Base-by-base conservation (phyloP, 2,329 filamentous ascomycete species). In the Lachnellula willkommii region DNA sequence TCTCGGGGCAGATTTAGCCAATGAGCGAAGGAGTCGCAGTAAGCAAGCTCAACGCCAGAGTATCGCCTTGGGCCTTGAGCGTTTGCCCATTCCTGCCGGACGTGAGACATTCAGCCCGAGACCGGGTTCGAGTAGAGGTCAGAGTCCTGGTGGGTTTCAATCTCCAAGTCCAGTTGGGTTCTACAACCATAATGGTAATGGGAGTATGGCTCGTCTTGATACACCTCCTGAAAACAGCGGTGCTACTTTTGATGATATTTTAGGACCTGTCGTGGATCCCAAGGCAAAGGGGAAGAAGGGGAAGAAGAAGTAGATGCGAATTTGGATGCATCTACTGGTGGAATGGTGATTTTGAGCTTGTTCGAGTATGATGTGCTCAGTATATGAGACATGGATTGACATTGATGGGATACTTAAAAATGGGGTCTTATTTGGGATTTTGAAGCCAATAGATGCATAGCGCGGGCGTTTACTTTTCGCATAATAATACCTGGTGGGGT, bases 21-120 rank as follows among this genome's bases (percentile, higher is more conserved):
- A 42, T 24, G 53, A 57, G 5, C 32, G 47, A 4, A 24, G 53
- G 35, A 50, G 42, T 52, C 52, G 56, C n/a, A 59, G 51, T 26
- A 43, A 56, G n/a, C 48, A 55, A 24, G 59, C 58, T 14, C 60
- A 66, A 47, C 59, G 65, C 24, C 60, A 61, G n/a, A 66, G 65
- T 36, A 63, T 69, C 17, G 65, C 60, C 9, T 49, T 68, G 15
- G 66, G 66, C 35, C 57, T 69, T 8, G 67, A 69, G 54, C 60
- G 63, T 35, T 50, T 68, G 8, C 58, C 63, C n/a, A 60, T 65
- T 39, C 65, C 65, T 22, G 37, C 47, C 7, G 48, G 49, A 7
- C 47, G 26, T 24, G 50, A 49, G 17, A 32, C 46, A n/a, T 50
- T 32, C 22, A 51, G 7, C 36, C 36, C 50, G 20, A 12, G 47